These are phyloP conservation scores for Xerocomellus dryophilus DNA, from an alignment of 768 basidiomycete species.

Conservation along the genomic window DNA sequence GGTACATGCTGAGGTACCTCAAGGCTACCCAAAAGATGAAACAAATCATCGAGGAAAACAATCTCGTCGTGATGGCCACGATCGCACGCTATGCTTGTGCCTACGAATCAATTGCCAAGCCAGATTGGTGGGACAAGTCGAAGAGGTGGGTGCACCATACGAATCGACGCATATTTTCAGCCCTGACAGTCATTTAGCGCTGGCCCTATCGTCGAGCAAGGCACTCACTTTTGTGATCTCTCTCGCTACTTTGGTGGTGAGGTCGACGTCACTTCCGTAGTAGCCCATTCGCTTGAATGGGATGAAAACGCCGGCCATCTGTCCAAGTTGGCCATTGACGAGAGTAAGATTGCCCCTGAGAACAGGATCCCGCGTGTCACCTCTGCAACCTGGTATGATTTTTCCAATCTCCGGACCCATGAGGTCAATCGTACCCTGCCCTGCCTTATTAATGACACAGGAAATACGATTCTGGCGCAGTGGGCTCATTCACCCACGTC, in stretches of 20 bases:
- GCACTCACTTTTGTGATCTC: conserved; percentile 95
- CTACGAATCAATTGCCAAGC: conserved; percentile 75
- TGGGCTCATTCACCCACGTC: conserved; percentile 88
- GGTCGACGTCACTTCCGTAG: conserved; percentile 77
- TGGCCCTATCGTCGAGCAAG: conserved; percentile 86
- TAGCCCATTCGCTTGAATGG: conserved; percentile 90
- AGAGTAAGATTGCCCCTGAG: conserved; percentile 76
- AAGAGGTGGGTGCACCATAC: conserved; percentile 58
- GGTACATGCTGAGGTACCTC: conserved; percentile 92
- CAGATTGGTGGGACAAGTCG: conserved; percentile 93
- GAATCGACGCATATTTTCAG: background rate
- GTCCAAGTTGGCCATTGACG: conserved; percentile 79
- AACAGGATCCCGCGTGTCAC: conserved; percentile 95
- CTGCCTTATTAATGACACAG: conserved; percentile 36
- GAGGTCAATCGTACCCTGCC: conserved; percentile 12
- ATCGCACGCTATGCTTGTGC: conserved; percentile 93
- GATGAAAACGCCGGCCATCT: conserved; percentile 85
- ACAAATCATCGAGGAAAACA: conserved; percentile 89
- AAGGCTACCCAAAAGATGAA: conserved; percentile 97
- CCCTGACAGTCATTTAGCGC: conserved; percentile 38
- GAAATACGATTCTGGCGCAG: conserved; percentile 95
- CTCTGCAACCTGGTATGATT: conserved; percentile 75
- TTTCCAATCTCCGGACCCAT: conserved; percentile 21
- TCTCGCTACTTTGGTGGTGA: conserved; percentile 98
- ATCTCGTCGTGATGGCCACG: conserved; percentile 93